These are phyloP conservation scores for Mycena leptocephala DNA, from an alignment of 768 basidiomycete species.

Conservation along the genomic window DNA sequence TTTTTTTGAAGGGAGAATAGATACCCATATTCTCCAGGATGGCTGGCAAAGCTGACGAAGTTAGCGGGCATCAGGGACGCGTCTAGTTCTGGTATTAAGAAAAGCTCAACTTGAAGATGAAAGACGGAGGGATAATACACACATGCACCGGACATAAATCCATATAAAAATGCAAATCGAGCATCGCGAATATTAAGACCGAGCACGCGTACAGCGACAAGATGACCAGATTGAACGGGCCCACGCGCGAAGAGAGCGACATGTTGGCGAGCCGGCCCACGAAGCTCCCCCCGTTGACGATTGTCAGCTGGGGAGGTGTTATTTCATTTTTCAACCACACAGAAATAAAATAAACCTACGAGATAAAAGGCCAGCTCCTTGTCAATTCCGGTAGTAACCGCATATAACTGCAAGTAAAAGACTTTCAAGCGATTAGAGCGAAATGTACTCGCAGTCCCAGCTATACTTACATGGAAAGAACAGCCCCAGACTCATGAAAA, in stretches of 20 bases:
- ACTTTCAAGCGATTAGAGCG: background rate
- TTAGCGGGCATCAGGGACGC: slow-evolving; percentile 19
- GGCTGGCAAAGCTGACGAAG: slow-evolving; percentile 12
- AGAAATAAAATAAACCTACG: slow-evolving; percentile 33
- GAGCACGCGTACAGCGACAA: slow-evolving; percentile 45
- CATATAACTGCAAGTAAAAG: slow-evolving; percentile 57
- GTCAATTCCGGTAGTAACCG: slow-evolving; percentile 47
- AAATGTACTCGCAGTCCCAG: background rate
- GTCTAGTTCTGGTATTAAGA: background rate
- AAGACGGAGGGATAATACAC: background rate
- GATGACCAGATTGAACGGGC: slow-evolving; percentile 45
- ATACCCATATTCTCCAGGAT: slow-evolving; percentile 8
- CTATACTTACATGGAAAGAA: slow-evolving; percentile 23
- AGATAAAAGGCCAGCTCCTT: slow-evolving; percentile 47
- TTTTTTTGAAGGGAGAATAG: background rate
- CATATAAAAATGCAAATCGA: slow-evolving; percentile 59
- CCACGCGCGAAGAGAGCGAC: slow-evolving; percentile 38
- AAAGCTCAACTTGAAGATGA: no score
- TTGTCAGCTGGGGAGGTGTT: slow-evolving; percentile 32
- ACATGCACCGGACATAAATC: slow-evolving; percentile 56
- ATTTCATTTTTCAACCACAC: background rate
- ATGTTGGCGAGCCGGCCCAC: slow-evolving; percentile 44
- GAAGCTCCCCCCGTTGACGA: slow-evolving; percentile 42
- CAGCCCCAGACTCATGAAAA: slow-evolving; percentile 20
- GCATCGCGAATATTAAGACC: slow-evolving; percentile 53